Conservation (phyloP, 106 monocot species). For the Chionographis japonica region DNA sequence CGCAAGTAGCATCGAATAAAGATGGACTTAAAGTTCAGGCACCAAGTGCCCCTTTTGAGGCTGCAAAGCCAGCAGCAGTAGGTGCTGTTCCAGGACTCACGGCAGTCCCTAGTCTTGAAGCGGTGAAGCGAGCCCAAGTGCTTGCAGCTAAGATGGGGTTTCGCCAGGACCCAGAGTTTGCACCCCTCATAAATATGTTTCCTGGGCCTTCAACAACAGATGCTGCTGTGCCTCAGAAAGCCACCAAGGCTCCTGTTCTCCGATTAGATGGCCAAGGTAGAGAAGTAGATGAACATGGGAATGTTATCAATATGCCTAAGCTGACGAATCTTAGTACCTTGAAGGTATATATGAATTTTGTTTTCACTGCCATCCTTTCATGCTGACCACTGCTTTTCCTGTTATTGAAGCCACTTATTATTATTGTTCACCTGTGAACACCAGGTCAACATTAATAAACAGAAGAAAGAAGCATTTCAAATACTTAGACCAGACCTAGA, state of each 20-base stretch:
- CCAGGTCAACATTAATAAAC: conserved; percentile 97
- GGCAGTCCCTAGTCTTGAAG: conserved; percentile 52
- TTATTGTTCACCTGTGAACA: conserved; percentile 7
- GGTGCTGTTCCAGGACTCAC: conserved; percentile 32
- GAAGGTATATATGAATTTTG: conserved; percentile 43
- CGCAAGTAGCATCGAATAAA: conserved; percentile 16
- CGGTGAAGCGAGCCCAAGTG: conserved; percentile 93
- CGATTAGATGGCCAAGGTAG: conserved; percentile 90
- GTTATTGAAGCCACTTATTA: neutral
- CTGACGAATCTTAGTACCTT: conserved; percentile 81
- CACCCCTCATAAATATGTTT: conserved; percentile 96
- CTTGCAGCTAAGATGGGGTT: conserved; percentile 93
- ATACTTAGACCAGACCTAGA: conserved; percentile 90
- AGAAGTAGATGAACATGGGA: conserved; percentile 95
- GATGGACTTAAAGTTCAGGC: conserved; percentile 13
- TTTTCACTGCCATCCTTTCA: neutral
- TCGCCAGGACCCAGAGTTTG: conserved; percentile 88
- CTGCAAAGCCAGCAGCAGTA: conserved; percentile 12
- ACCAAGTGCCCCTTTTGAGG: conserved; percentile 3
- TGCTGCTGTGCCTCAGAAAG: conserved; percentile 43
- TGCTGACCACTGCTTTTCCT: neutral
- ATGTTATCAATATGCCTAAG: conserved; percentile 65
- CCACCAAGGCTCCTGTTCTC: conserved; percentile 86
- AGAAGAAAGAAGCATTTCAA: conserved; percentile 98
- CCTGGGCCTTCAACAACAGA: conserved; percentile 59